These are phyloP conservation scores for Pseudozyma tsukubaensis DNA, from an alignment of 1,284 basidiomycete genomes.

Conservation along the genomic window DNA sequence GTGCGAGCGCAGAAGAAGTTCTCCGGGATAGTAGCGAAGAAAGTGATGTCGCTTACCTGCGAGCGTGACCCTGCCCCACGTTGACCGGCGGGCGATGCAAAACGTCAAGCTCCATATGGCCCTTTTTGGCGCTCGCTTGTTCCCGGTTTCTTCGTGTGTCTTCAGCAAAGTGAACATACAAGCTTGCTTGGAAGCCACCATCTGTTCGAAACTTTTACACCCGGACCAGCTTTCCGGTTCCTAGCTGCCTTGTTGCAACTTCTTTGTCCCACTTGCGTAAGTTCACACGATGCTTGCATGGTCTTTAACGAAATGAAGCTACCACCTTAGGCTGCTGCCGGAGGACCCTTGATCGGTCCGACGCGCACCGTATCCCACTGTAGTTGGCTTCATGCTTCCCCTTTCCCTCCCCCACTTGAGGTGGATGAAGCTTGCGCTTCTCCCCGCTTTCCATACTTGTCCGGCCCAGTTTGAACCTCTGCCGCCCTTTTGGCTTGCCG, in stretches of 20 bases:
- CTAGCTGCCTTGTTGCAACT: too few relatives aligned
- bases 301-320: background rate
- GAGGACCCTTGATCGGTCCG: constrained; percentile 33
- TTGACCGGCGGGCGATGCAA: background rate
- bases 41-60: too few relatives aligned
- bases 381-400: too few relatives aligned
- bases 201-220: too few relatives aligned
- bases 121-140: too few relatives aligned
- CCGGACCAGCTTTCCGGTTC: constrained; percentile 15
- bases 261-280: too few relatives aligned
- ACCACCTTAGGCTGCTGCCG: background rate
- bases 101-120: too few relatives aligned
- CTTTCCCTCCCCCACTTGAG: background rate
- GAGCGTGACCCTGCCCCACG: constrained; percentile 1
- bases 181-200: constrained; percentile 10
- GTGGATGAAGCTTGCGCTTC: background rate
- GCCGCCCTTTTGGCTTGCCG: too few relatives aligned
- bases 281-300: too few relatives aligned
- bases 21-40: too few relatives aligned
- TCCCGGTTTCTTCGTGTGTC: too few relatives aligned
- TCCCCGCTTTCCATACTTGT: background rate
- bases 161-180: too few relatives aligned
- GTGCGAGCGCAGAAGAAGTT: background rate
- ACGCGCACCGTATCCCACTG: constrained; percentile 43
- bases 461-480: background rate